phyloP scores from a whole-genome alignment of 345 rosid species.

The Lepidium aucheri region DNA sequence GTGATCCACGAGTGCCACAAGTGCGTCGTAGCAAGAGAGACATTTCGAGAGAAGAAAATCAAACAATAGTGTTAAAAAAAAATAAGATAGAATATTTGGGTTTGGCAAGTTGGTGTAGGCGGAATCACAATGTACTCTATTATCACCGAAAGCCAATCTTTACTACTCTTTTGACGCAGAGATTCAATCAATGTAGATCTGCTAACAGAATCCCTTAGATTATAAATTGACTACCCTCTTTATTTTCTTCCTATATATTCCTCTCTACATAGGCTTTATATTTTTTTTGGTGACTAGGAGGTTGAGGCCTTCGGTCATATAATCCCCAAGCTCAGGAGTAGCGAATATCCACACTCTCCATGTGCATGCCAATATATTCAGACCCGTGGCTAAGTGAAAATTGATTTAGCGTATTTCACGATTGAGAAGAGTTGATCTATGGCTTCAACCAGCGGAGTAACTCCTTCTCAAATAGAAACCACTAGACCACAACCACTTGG shows the following conservation, averaged over 20 bases:
- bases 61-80: not conserved
- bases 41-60: not conserved
- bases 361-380: too few species aligned
- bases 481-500: too few species aligned
- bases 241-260: not conserved
- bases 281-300: too few species aligned
- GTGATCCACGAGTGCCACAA: not conserved
- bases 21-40: conserved; percentile 1
- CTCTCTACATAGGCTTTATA: too few species aligned
- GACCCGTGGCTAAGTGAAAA: too few species aligned
- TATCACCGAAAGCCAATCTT: conserved; percentile 22
- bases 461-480: rapidly evolving
- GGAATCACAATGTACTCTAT: conserved; percentile 5
- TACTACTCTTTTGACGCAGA: not conserved
- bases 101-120: conserved; percentile 22
- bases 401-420: too few species aligned
- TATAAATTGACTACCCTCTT: not conserved
- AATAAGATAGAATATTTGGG: conserved; percentile 5
- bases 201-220: conserved; percentile 2
- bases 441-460: rapidly evolving
- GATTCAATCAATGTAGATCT: conserved; percentile 3
- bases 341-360: too few species aligned
- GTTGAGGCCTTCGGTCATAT: too few species aligned
- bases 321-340: too few species aligned
- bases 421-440: too few species aligned